phyloP scores from a whole-genome alignment of 1,139 yeast species.

The Debaryomyces nepalensis region DNA sequence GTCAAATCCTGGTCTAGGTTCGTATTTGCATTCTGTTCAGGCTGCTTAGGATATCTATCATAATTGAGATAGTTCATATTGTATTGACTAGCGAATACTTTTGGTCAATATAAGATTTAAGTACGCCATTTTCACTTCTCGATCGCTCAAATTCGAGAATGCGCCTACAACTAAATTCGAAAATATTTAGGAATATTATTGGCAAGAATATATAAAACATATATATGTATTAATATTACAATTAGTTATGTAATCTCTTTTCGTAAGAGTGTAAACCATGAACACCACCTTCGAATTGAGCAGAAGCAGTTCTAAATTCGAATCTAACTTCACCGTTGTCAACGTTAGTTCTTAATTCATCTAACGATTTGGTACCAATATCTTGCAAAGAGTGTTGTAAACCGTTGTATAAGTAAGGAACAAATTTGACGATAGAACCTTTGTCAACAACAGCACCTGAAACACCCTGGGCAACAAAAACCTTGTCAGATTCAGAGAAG shows the following conservation, averaged over 20 bases:
- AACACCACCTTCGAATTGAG: conserved; percentile 99
- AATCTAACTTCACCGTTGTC: conserved; percentile 78
- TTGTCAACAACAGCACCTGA: conserved; percentile 96
- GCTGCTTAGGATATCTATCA: not conserved
- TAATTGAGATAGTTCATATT: conserved; percentile 5
- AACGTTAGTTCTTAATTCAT: conserved; percentile 67
- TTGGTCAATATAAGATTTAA: not conserved
- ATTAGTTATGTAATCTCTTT: conserved; percentile 89
- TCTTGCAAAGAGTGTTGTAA: conserved; percentile 99
- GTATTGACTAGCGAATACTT: not conserved
- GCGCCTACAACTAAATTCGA: not conserved
- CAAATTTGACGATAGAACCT: conserved; percentile 91
- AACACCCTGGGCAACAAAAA: conserved; percentile 98
- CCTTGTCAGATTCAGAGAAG: conserved; percentile 94
- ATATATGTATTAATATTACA: conserved; percentile 18
- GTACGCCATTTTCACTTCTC: no score
- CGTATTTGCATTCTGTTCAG: conserved; percentile 38
- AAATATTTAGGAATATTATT: conserved; percentile 1
- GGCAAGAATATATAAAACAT: not conserved
- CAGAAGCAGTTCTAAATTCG: conserved; percentile 97
- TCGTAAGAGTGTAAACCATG: conserved; percentile 96
- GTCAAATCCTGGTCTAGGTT: conserved; percentile 63
- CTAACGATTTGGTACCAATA: conserved; percentile 80
- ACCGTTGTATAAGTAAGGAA: conserved; percentile 94
- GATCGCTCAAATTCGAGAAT: no score